Evolutionary conservation across 1,139 yeast species (phyloP), one percentile per base, ranked within the genome.

Genomic region (Candida freyschussii): DNA sequence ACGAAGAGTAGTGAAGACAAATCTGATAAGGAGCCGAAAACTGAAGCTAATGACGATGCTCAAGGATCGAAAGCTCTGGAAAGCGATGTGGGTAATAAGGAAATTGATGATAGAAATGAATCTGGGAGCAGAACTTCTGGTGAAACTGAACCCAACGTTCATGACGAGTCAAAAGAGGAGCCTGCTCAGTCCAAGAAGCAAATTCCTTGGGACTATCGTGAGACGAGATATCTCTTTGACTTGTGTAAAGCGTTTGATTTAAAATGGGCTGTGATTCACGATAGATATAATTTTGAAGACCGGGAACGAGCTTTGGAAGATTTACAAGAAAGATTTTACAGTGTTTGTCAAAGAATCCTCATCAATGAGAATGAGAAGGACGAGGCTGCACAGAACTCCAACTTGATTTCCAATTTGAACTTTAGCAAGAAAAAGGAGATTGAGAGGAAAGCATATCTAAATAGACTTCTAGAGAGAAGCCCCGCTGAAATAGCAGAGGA

Each of bases 401-500:
- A 65, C 8, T 52, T 78, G 27, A 60, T 75, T 7, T 75, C 59
- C 4, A 47, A 50, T 17, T 32, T 79, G 59, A 60, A 66, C 20
- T 91, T 69, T 54, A 76, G 85, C 21, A 80, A 78, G 29, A 67
- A 60, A 16, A 75, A 75, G 44, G 98, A 93, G 55, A 43, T 71
- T 16, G 85, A 80, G 45, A 72, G 98, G 46, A 91, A 89, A 49
- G 74, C 75, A 33, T 91, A 91, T 53, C 63, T 91, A 33, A 82
- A 79, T 47, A 75, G 84, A 43, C 63, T 91, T 20, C 65, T 91
- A 28, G 76, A 77, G 34, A 67, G 99, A 47, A 79, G 93, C 4
- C 96, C 98, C 0, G 95, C 96, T 0, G 98, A 91, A 55, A 85
- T 91, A 25, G 97, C 98, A 0, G 98, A 91, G 58, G 99, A 91